phyloP scores from a whole-genome alignment of 257 asterid species.

The Solanum microdontum region DNA sequence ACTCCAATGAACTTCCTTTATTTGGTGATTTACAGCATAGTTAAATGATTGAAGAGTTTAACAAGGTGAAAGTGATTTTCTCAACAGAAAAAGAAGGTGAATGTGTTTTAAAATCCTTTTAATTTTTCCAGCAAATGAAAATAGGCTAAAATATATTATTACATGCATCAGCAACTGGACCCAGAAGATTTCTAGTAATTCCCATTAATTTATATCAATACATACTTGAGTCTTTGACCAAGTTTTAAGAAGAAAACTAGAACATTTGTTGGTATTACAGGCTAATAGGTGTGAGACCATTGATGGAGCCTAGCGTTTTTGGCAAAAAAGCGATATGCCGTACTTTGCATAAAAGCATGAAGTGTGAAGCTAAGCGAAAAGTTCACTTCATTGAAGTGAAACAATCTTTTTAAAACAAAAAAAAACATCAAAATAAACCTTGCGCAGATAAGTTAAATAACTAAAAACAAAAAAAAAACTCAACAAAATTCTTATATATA shows the following conservation, averaged over 20 bases:
- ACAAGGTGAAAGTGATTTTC: background rate
- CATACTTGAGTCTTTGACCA: background rate
- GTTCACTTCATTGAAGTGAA: background rate
- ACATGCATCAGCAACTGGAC: background rate
- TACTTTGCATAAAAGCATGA: background rate
- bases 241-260: background rate
- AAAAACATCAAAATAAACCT: background rate
- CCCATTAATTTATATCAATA: background rate
- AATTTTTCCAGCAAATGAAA: background rate
- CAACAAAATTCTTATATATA: too few relatives aligned
- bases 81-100: background rate
- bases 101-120: background rate
- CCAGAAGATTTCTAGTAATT: background rate
- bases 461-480: background rate
- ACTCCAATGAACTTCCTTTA: background rate
- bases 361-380: background rate
- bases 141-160: background rate
- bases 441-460: background rate
- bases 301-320: background rate
- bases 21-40: background rate
- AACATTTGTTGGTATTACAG: background rate
- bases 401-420: background rate
- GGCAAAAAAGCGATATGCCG: background rate
- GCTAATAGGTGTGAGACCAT: background rate
- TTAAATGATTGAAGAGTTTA: background rate